Base-by-base conservation (phyloP, 148 eudicot species). In the Heliosperma pusillum region DNA sequence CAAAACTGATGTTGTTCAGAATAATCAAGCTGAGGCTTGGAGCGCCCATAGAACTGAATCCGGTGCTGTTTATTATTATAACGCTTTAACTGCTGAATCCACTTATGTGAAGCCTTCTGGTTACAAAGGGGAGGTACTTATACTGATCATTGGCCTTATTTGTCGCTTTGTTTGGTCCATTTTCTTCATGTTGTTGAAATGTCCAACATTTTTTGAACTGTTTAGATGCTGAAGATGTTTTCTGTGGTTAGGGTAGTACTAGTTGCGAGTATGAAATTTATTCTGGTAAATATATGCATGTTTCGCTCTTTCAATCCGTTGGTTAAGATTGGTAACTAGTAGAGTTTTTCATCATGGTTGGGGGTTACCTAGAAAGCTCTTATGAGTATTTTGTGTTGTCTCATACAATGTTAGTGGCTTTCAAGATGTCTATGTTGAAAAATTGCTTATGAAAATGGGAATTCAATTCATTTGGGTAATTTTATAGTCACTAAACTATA, bases 21-120 rank as follows among this genome's bases (percentile, higher is more conserved):
- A 71, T 74, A 85, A 91, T 24, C 87, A 84, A 52, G 47, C 77
- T 2, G 92, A 95, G 73, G 88, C 90, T 22, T 96, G 99, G 99
- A 90, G 97, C 59, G 97, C 97, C 25, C 99, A 96, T 80, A 84
- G 90, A 80, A 90, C 91, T 85, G 97, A 88, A 79, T 61, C 87
- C 29, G 99, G 99, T 76, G 83, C 81, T 72, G 83, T 92, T 27
- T 96, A 96, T 86, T 96, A 96, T 81, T 96, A 92, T 82, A 96
- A 92, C 74, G 84, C 97, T 42, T 21, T 90, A 77, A 89, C 97
- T 3, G 89, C 95, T 71, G 91, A 90, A 80, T 96, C 99, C 53
- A 96, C 99, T 7, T 96, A 96, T 80, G 86, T 85, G 82, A 96
- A 86, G 80, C 99, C 99, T 81, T 61, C 80, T 10, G 87, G 88